These are phyloP conservation scores for Leccinum barrowsii DNA, from an alignment of 768 basidiomycete species.

Conservation along the genomic window DNA sequence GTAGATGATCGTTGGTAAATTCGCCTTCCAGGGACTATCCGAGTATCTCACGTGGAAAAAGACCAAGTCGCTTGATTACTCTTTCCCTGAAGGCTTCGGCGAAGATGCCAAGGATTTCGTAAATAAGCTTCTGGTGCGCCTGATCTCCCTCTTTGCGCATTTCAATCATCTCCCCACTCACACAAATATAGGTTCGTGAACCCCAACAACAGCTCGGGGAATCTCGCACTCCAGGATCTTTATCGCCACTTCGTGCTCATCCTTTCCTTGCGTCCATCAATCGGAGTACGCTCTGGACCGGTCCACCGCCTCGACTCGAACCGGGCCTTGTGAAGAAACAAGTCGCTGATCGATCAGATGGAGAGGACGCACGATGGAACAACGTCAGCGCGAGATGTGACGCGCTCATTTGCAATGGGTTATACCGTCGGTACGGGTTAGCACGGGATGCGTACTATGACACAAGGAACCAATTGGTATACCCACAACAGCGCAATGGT, in stretches of 20 bases:
- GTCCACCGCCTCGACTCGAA: too few relatives aligned
- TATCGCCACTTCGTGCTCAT: conserved; percentile 52
- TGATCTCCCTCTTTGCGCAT: neutral
- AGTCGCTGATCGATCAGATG: too few relatives aligned
- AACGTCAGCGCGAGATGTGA: too few relatives aligned
- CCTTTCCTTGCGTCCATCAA: conserved; percentile 56
- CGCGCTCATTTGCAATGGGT: too few relatives aligned
- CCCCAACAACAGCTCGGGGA: conserved; percentile 61
- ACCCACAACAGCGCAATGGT: too few relatives aligned
- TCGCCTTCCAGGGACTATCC: conserved; percentile 86
- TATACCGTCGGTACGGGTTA: too few relatives aligned
- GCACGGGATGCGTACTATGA: too few relatives aligned
- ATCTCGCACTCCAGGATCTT: conserved; percentile 34
- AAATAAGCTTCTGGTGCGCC: conserved; percentile 62
- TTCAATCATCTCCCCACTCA: neutral
- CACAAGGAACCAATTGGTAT: too few relatives aligned
- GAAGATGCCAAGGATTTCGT: conserved; percentile 78
- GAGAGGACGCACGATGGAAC: too few relatives aligned
- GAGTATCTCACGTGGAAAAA: conserved; percentile 96
- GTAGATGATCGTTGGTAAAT: conserved; percentile 88
- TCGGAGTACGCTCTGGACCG: conserved; percentile 39
- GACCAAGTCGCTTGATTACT: conserved; percentile 84
- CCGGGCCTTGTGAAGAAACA: too few relatives aligned
- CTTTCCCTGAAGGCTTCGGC: conserved; percentile 85
- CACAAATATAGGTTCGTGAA: conserved; percentile 48